Evolutionary conservation across 164 flowering plant genomes (phyloP).

Genomic region (Dillenia suffruticosa): DNA sequence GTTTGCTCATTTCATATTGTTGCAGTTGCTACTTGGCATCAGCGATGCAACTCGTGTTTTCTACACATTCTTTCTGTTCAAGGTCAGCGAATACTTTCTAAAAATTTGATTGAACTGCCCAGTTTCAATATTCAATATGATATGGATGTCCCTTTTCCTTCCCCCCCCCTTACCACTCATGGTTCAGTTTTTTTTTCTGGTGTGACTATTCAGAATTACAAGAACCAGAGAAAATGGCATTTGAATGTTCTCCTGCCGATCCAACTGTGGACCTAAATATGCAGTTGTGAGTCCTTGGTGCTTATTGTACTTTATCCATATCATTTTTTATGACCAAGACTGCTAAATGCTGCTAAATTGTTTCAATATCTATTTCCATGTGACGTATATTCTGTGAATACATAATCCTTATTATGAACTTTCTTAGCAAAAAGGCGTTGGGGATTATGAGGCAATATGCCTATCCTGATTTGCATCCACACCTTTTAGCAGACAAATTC

Average conservation of each 20-base stretch:
- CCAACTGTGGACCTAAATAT: slow-evolving; percentile 90
- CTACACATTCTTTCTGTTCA: slow-evolving; percentile 62
- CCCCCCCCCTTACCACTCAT: neutral
- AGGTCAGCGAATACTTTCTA: slow-evolving; percentile 40
- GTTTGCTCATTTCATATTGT: slow-evolving; percentile 1
- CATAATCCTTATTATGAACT: no score
- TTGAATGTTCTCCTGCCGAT: slow-evolving; percentile 88
- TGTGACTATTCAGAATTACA: slow-evolving; percentile 44
- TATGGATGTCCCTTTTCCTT: neutral
- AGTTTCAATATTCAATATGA: slow-evolving; percentile 1
- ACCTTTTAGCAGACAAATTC: no score
- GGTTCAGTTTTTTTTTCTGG: neutral
- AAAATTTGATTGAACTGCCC: neutral
- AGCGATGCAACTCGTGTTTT: slow-evolving; percentile 86
- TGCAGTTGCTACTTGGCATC: slow-evolving; percentile 95
- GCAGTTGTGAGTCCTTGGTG: slow-evolving; percentile 65
- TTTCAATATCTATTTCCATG: no score
- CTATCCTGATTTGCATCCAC: no score
- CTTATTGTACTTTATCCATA: neutral
- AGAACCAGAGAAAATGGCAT: slow-evolving; percentile 53
- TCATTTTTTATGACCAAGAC: no score
- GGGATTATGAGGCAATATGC: no score
- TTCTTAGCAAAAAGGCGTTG: no score
- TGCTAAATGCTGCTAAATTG: no score
- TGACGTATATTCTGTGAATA: no score